Base-by-base conservation (phyloP, 2,329 filamentous ascomycete species). In the Arthrobotrys megalospora region DNA sequence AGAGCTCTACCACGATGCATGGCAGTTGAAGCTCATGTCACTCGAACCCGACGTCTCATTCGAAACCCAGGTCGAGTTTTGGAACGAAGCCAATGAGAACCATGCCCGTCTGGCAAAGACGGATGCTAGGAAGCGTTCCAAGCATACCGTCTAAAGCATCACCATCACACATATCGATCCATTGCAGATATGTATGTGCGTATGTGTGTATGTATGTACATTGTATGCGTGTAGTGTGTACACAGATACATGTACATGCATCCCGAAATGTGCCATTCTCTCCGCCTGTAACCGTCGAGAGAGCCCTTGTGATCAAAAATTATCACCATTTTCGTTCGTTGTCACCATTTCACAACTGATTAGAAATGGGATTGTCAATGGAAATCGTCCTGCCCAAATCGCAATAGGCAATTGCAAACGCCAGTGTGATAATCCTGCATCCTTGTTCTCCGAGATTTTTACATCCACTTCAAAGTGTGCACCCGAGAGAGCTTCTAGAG, bases 381-480 rank as follows among this genome's bases (percentile, higher is more conserved):
- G 55, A 62, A 70, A 69, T 47, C 36, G 8, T 38, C 34, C 55
- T 41, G 34, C 36, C 50, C 36, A 52, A 38, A 45, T 77, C 66
- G 52, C 55, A 77, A 77, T 77, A 77, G 73, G 73, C 73, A 71
- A 71, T 77, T 71, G 73, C 65, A 77, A 77, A 77, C 73, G 73
- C 66, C 66, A 77, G 52, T 69, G 66, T 69, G 64, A 77, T 65
- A 60, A 45, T 50, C 73, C 60, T 70, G 65, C 66, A 70, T 62
- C 50, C 65, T 47, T 8, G 38, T 45, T 21, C 21, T 60, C 38
- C 34, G 55, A 60, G 52, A 58, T 19, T 28, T 43, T 41, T 36
- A 43, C 52, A 6, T 36, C 24, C 24, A 52, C 11, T 24, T 52
- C 52, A 55, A 41, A 41, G 36, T n/a, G 16, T 11, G 21, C n/a